These are phyloP conservation scores for Aspergillus fumigatus DNA, from an alignment of 2,329 filamentous ascomycete genomes.

Conservation along the genomic window DNA sequence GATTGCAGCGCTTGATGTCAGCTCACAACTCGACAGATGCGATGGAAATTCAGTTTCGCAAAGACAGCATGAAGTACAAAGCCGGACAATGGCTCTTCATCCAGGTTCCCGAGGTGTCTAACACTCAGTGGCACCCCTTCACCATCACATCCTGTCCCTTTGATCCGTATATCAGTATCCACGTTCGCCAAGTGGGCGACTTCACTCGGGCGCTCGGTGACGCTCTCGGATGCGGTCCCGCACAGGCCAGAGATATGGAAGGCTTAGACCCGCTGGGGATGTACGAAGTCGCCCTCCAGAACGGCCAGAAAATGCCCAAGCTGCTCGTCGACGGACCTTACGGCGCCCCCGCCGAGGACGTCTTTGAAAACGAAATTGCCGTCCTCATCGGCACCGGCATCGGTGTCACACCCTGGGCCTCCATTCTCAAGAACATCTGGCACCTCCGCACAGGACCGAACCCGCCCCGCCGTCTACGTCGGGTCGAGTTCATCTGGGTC, in stretches of 20 bases:
- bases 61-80: conserved; percentile 97
- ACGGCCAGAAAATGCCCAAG: conserved; percentile 85
- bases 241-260: conserved; percentile 86
- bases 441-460: conserved; percentile 87
- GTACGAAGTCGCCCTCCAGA: conserved; percentile 94
- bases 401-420: conserved; percentile 80
- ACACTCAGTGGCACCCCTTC: conserved; percentile 95
- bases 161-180: conserved; percentile 89
- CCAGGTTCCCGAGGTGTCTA: conserved; percentile 83
- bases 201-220: conserved; percentile 93
- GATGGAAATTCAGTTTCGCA: conserved; percentile 94
- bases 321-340: conserved; percentile 94
- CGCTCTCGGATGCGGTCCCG: conserved; percentile 82
- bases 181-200: conserved; percentile 94
- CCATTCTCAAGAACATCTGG: conserved; percentile 96
- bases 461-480: conserved; percentile 79
- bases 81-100: conserved; percentile 97
- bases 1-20: not conserved
- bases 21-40: conserved; percentile 56
- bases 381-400: conserved; percentile 79
- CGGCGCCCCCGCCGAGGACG: conserved; percentile 93
- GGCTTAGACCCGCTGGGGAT: conserved; percentile 88
- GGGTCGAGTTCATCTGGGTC: conserved; percentile 99
- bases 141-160: conserved; percentile 98
- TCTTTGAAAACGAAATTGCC: conserved; percentile 85